phyloP scores from a whole-genome alignment of 2,329 filamentous ascomycete species.

The Talaromyces funiculosus region DNA sequence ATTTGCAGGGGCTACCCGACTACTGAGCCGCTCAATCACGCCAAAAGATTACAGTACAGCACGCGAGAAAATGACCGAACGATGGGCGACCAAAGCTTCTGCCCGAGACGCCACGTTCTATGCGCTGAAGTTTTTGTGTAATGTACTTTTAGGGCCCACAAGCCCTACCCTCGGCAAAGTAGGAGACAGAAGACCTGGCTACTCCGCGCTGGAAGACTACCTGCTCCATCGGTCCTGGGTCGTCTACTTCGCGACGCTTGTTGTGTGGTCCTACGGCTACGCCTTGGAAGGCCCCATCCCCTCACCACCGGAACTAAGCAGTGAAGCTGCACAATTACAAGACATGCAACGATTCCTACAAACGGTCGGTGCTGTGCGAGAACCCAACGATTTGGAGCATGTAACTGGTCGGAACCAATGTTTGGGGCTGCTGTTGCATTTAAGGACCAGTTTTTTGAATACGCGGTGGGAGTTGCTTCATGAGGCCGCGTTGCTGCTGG shows the following conservation, averaged over 20 bases:
- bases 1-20: constrained; percentile 77
- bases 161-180: background rate
- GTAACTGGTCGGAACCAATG: constrained; percentile 76
- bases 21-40: constrained; percentile 81
- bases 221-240: constrained; percentile 92
- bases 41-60: constrained; percentile 73
- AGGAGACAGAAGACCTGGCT: constrained; percentile 42
- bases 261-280: constrained; percentile 93
- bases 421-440: constrained; percentile 71
- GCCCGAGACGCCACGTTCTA: constrained; percentile 91
- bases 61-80: constrained; percentile 75
- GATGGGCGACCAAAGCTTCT: constrained; percentile 82
- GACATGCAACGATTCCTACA: constrained; percentile 77
- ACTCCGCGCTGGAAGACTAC: constrained; percentile 81
- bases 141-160: constrained; percentile 61
- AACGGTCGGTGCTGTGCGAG: constrained; percentile 63
- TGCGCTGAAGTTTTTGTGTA: constrained; percentile 78
- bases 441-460: constrained; percentile 73
- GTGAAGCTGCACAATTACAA: constrained; percentile 59
- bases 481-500: constrained; percentile 74
- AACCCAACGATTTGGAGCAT: constrained; percentile 70
- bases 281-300: constrained; percentile 75
- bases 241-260: constrained; percentile 82
- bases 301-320: constrained; percentile 48
- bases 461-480: constrained; percentile 89